Evolutionary conservation across 768 basidiomycete species (phyloP), one percentile per base, ranked within the genome.

Genomic region (Psilocybe cubensis): DNA sequence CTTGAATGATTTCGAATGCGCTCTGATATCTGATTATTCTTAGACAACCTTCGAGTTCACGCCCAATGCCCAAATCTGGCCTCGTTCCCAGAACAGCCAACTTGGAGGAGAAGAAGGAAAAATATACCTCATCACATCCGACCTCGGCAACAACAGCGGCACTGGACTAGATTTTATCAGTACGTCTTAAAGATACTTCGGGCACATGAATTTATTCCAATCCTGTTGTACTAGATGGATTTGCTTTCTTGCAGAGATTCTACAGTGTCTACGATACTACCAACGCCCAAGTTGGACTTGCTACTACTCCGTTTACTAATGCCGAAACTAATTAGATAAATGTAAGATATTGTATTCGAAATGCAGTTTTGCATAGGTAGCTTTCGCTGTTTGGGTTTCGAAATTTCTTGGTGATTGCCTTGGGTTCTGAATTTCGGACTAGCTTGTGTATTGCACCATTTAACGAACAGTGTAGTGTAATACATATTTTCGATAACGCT

Each of bases 41-140:
- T 54, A 82, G 77, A 70, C 73, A 24, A 78, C 75, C 7, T 84
- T 76, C 58, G 81, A 83, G 64, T 65, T 88, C 52, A 83, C 81
- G 1, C 63, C 80, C 4, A 84, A 86, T 56, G 85, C 85, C 0
- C 86, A 89, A 72, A 83, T 85, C 57, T 88, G 86, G 84, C 86
- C 85, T 1, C 80, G 83, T 29, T 63, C 72, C 1, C 70, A 81
- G 59, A 87, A 88, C 70, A 67, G 68, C 7, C 65, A 66, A 21
- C 71, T 88, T 9, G 85, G 85, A 46, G 87, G 87, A 43, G 66
- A 77, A 23, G 67, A 66, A 4, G 67, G 67, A 58, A 74, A 75
- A 59, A 87, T 86, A 59, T 86, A 86, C 60, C 74, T 86, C 59
- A 76, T 85, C 66, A 70, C 74, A 4, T 75, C 78, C 10, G 83